phyloP scores from a whole-genome alignment of 805 yeast genomes.

The Metschnikowia lunata region DNA sequence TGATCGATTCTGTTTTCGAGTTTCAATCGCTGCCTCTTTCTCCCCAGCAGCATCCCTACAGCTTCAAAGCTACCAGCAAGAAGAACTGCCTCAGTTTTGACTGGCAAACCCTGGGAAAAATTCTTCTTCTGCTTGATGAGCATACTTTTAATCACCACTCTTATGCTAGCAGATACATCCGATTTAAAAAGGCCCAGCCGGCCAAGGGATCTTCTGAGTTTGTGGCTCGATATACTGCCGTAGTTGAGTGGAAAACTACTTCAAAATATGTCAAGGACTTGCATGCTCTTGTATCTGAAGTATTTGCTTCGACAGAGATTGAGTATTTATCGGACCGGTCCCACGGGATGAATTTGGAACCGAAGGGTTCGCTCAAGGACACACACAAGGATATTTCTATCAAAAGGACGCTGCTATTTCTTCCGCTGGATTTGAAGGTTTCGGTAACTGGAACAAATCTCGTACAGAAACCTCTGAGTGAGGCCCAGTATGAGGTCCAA shows the following conservation, averaged over 20 bases:
- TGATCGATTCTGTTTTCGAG: neutral
- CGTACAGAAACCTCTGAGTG: neutral
- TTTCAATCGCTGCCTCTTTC: neutral
- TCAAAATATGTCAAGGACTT: slow-evolving; percentile 10
- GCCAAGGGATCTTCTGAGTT: slow-evolving; percentile 11
- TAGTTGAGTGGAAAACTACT: neutral
- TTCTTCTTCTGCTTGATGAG: slow-evolving; percentile 6
- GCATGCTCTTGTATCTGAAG: slow-evolving; percentile 3
- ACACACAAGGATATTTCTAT: neutral
- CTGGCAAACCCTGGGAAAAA: slow-evolving; percentile 1
- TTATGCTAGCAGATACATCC: slow-evolving; percentile 13
- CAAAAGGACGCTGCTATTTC: neutral
- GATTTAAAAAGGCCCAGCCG: slow-evolving; percentile 10
- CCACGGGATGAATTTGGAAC: neutral
- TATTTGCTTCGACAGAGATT: slow-evolving; percentile 6
- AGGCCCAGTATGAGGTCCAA: slow-evolving; percentile 6
- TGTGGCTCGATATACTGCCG: slow-evolving; percentile 2
- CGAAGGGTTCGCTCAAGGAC: neutral
- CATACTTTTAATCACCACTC: slow-evolving; percentile 12
- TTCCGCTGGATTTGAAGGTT: neutral
- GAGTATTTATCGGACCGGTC: neutral
- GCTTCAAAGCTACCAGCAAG: neutral
- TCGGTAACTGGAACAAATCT: neutral
- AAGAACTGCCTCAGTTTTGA: slow-evolving; percentile 3
- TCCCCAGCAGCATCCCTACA: neutral